Conservation (phyloP, 176 grass and related monocot genomes). For the Oryza glumipatula region DNA sequence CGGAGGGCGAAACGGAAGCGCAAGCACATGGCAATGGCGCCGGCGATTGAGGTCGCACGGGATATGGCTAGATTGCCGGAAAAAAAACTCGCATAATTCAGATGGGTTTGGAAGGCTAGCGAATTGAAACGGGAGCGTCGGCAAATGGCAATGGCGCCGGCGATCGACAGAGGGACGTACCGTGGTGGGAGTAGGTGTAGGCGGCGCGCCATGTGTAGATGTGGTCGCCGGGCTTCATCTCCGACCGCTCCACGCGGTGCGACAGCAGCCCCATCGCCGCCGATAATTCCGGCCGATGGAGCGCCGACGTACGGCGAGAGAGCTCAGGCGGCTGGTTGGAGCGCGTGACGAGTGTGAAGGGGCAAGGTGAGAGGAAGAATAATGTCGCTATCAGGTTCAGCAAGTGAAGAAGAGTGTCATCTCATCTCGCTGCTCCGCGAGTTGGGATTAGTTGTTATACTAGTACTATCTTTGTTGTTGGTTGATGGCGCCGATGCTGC, state of each 20-base stretch:
- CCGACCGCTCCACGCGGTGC: conserved; percentile 55
- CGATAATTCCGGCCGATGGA: not conserved
- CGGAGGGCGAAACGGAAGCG: too few species aligned
- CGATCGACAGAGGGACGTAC: conserved; percentile 34
- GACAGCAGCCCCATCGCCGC: conserved; percentile 55
- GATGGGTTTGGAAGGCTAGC: not conserved
- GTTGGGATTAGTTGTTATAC: not conserved
- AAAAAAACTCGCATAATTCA: not conserved
- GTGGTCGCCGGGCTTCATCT: conserved; percentile 79
- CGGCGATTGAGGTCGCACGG: not conserved
- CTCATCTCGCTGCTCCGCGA: not conserved
- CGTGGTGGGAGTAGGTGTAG: conserved; percentile 78
- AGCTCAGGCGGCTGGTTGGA: too few species aligned
- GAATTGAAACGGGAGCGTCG: not conserved
- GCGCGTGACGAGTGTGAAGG: too few species aligned
- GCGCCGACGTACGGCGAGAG: not conserved
- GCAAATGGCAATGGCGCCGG: not conserved
- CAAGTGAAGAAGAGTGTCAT: not conserved
- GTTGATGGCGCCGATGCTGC: not conserved
- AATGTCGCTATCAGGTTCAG: not conserved
- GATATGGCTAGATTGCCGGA: too few species aligned
- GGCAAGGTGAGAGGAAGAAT: not conserved
- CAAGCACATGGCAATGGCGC: too few species aligned
- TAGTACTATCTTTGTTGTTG: not conserved
- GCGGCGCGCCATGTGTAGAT: conserved; percentile 80